Evolutionary conservation across 1,284 basidiomycete species (phyloP), one percentile per base, ranked within the genome.

Genomic region (Ustilago crameri): DNA sequence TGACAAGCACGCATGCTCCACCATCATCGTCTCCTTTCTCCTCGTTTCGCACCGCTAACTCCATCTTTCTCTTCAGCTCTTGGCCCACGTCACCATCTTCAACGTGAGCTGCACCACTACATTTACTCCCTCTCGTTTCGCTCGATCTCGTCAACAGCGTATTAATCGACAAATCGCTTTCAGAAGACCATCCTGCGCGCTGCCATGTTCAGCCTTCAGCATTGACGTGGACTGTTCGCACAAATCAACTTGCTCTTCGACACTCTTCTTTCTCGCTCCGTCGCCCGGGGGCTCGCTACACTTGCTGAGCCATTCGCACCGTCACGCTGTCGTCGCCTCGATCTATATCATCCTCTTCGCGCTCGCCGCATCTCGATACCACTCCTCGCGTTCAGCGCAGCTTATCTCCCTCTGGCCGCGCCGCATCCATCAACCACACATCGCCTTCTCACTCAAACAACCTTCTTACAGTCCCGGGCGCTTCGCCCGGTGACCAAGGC

Each of bases 261-360:
- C 30, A 12, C 30, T 30, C 30, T 12, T 7, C 30, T 12, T 30
- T 30, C 30, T 30, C 12, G 30, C 30, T 30, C 5, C 30, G 7
- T 30, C 30, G 7, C 30, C 30, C 30, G 7, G 30, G 7, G 38
- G 15, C 26, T 14, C 47, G 23, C 17, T 40, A 20, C 12, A 55
- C 55, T 59, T 51, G 43, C 38, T 51, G 38, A 49, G 56, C 51
- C 37, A 40, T 37, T 18, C 24, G 20, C 17, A 17, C 46, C 48
- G 57, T 23, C 64, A 61, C 41, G 10, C 66, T 70, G 66, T 70
- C 66, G 44, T 70, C 61, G 24, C 56, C 66, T 50, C 55, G 55
- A 9, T 56, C 66, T 23, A 56, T 56, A 41, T 51, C 66, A n/a
- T 45, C 66, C 30, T 60, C 60, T 20, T 60, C 51, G 43, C 66